Evolutionary conservation across 2,329 filamentous ascomycete species (phyloP), one percentile per base, ranked within the genome.

Genomic region (Metarhizium album): DNA sequence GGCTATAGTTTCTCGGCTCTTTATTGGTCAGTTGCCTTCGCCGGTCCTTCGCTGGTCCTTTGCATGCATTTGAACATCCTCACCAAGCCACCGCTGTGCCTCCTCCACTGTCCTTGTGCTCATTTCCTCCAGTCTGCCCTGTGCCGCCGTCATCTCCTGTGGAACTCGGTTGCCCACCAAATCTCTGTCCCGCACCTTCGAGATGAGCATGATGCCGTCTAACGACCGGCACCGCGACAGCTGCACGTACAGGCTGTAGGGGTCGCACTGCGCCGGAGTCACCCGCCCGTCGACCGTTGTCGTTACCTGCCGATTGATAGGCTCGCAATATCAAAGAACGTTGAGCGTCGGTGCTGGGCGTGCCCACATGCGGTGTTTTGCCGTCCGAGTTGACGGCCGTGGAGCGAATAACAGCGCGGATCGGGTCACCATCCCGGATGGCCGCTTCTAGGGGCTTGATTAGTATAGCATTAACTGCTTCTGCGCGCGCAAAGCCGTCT

Each of bases 401-500:
- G 4, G 57, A 62, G 0, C 67, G 59, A 22, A 75, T 68, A 2
- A 74, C 62, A 0, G 65, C 65, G 1, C 68, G 58, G 4, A 74
- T 60, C 0, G 68, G 68, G 52, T 78, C 72, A 3, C 69, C 68
- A 45, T 75, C 74, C 3, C 63, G 60, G 3, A 79, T 52, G 0
- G 76, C 76, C 43, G 71, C 67, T 3, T 65, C 61, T 0, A 79
- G 58, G 1, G 58, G 63, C 60, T 79, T 79, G 1, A 80, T 52
- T 5, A 71, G 61, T 4, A 79, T 51, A 4, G 67, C 62, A 2
- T 60, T 69, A 16, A 72, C 57, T 4, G 71, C 76, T 54, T 80
- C 77, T 2, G 71, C 76, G 7, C 74, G 67, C 0, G 65, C 73
- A 52, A 77, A 80, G 0, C 77, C 77, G 49, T 75, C 65, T 0